These are phyloP conservation scores for Trichoderma aggressivum DNA, from an alignment of 2,329 filamentous ascomycete species.

Conservation along the genomic window DNA sequence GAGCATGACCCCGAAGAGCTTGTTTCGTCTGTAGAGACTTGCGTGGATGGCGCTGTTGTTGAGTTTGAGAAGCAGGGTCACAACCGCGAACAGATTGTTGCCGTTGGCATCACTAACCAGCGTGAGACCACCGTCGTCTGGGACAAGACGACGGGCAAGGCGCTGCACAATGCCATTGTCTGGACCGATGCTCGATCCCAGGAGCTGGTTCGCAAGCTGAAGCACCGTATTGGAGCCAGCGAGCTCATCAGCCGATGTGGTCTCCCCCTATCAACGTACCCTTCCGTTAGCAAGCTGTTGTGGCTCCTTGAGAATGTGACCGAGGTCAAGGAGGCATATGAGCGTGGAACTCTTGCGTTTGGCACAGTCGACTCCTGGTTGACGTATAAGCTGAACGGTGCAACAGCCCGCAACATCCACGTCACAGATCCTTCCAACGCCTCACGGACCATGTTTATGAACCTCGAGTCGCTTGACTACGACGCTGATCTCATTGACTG, in stretches of 20 bases:
- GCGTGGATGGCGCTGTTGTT: constrained; percentile 70
- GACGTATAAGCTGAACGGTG: constrained; percentile 74
- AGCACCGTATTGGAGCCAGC: constrained; percentile 61
- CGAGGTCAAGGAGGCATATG: constrained; percentile 66
- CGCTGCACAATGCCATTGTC: constrained; percentile 76
- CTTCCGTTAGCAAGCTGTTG: constrained; percentile 72
- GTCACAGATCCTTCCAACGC: constrained; percentile 81
- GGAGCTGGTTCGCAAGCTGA: constrained; percentile 69
- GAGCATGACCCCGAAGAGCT: constrained; percentile 79
- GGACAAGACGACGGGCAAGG: constrained; percentile 73
- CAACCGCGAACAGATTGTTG: constrained; percentile 63
- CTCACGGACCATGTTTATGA: constrained; percentile 86
- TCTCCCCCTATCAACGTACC: constrained; percentile 77
- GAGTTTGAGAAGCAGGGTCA: constrained; percentile 67
- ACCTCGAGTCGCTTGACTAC: constrained; percentile 71
- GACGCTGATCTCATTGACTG: constrained; percentile 70
- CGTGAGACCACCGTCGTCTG: constrained; percentile 78
- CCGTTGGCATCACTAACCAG: constrained; percentile 80
- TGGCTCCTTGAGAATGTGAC: constrained; percentile 71
- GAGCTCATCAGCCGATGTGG: constrained; percentile 67
- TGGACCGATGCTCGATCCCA: constrained; percentile 81
- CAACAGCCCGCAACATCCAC: constrained; percentile 59
- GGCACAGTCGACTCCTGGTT: constrained; percentile 82
- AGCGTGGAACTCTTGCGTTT: constrained; percentile 68
- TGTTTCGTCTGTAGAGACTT: constrained; percentile 66